Base-by-base conservation (phyloP, 2,329 filamentous ascomycete genomes). In the Pseudofabraea citricarpa region DNA sequence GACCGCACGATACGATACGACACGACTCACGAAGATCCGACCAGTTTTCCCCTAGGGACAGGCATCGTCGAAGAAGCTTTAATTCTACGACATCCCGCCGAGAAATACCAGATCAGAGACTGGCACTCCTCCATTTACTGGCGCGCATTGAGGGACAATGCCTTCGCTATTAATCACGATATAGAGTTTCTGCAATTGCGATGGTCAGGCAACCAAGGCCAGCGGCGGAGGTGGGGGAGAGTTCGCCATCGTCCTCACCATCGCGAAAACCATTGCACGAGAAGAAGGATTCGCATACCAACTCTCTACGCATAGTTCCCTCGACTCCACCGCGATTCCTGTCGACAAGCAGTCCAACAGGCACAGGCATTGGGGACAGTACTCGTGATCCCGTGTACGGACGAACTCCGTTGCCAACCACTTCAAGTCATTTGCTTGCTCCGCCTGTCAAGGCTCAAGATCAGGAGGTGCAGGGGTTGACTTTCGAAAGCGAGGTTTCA, bases 331-430 rank as follows among this genome's bases (percentile, higher is more conserved):
- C 41, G 7, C 33, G 31, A 29, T 20, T 13, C 19, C 32, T 37
- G 35, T 5, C n/a, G 8, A 22, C 19, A 20, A n/a, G n/a, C 24
- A 15, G 13, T 6, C 13, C 13, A 15, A 31, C 13, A 15, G 38
- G 21, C 20, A 20, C 15, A 5, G 16, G n/a, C 8, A 3, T 31
- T n/a, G n/a, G 4, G 26, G 27, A 31, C 9, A 12, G 16, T 15
- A 22, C 5, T 15, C 35, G 35, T 10, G 45, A 48, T 24, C 43
- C 33, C 13, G 35, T 48, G 18, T 48, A 48, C 37, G 36, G 32
- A 32, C 43, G 45, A 16, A 45, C 45, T 36, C 26, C 45, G 15
- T 27, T 48, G 29, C 45, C 45, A 27, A 45, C 45, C 21, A 23
- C 35, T 10, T 31, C 43, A 13, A 29, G 36, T 10, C 45, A 48